Evolutionary conservation across 345 rosid genomes (phyloP), one percentile per base, ranked within the genome.

Genomic region (Combretum micranthum): DNA sequence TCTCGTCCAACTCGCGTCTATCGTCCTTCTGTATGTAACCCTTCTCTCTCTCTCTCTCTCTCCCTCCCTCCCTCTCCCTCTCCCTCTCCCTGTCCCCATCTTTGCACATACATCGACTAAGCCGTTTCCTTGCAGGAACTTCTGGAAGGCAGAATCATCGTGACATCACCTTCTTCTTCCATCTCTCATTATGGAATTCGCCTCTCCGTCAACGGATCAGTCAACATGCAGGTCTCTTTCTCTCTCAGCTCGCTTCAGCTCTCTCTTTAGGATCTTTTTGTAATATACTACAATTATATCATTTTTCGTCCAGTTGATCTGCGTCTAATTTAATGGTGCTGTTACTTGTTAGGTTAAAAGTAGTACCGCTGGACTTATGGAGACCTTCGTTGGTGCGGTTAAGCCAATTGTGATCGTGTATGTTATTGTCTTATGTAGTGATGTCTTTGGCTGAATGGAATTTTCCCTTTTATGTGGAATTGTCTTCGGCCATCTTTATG

Each of bases 281-380:
- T 32, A 32, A 32, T 25, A 2, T 25, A 25, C 5, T 2, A 32
- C 6, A 4, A 32, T 32, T 32, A 32, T 32, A 7, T 32, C 39
- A 32, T 53, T 59, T 12, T 19, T 22, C 48, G 1, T 14, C 20
- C 15, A 45, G 13, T 20, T 52, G 18, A 48, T 12, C n/a, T n/a
- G n/a, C n/a, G n/a, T 44, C 14, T 48, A 46, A 1, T 1, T 1
- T 45, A 7, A 32, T 32, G 39, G 39, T 32, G 39, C 39, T 32
- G 39, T 32, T 32, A 4, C 39, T 32, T 32, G 39, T 32, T 52
- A 91, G 98, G 81, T 86, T 64, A 86, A 95, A 20, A 88, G 98
- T 76, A 95, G 95, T 60, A 77, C 98, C 20, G 93, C 95, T 2
- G 96, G 96, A 17, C 83, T 92, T 42, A 74, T 92, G 39, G 96